Conservation (phyloP, 2,329 filamentous ascomycete species). For the Ceratocystis albifundus region DNA sequence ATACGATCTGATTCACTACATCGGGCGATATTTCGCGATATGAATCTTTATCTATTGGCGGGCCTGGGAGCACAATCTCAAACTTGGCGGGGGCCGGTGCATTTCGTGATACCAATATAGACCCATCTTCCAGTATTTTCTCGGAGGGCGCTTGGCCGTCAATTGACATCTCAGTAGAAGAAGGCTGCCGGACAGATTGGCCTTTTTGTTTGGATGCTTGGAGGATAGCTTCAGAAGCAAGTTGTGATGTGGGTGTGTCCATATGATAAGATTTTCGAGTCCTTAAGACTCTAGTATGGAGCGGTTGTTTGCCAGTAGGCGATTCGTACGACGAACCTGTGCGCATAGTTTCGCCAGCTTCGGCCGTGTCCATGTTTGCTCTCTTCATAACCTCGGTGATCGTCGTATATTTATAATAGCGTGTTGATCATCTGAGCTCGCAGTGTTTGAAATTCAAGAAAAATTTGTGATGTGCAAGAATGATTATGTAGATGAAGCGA, state of each 20-base stretch:
- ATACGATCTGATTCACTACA: slow-evolving; percentile 32
- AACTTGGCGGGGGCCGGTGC: slow-evolving; percentile 12
- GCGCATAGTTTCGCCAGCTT: background rate
- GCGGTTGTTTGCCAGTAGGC: background rate
- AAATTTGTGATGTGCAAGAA: background rate
- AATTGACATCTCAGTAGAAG: background rate
- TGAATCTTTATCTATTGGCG: slow-evolving; percentile 23
- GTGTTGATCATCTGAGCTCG: too few species aligned
- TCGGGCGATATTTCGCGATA: slow-evolving; percentile 31
- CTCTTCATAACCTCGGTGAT: too few species aligned
- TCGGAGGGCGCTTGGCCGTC: background rate
- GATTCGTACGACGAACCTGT: background rate
- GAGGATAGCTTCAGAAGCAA: background rate
- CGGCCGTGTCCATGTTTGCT: background rate
- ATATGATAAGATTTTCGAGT: background rate
- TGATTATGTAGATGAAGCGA: background rate
- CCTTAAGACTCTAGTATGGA: background rate
- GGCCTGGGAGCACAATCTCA: slow-evolving; percentile 21
- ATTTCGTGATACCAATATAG: slow-evolving; percentile 4
- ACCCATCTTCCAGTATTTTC: background rate
- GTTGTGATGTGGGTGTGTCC: background rate
- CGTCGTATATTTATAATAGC: too few species aligned
- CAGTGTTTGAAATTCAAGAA: too few species aligned
- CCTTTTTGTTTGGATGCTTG: background rate
- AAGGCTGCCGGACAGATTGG: background rate